Base-by-base conservation (phyloP, 306 rosid genomes). In the Dalbergia cultrata region DNA sequence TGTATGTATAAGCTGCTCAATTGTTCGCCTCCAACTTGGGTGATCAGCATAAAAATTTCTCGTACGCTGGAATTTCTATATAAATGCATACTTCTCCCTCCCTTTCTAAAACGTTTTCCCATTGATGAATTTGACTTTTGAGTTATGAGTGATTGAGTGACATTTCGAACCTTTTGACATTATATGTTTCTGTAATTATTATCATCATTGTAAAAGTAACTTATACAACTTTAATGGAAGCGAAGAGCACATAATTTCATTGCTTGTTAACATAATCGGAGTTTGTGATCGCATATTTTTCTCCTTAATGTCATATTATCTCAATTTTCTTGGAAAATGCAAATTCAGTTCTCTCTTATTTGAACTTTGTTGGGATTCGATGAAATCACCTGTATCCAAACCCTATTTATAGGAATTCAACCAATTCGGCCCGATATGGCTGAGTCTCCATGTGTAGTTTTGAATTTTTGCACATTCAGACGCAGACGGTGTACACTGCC, bases 1-100 rank as follows among this genome's bases (percentile, higher is more conserved):
- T 76, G 74, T 71, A 70, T 54, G 81, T 62, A 63, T 80, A 34
- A 9, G 44, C 44, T 75, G 69, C 82, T 6, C 74, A 26, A 50
- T 45, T 39, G 74, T 65, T 53, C 74, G 13, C 65, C 74, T 77
- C 64, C 69, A 67, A n/a, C 45, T 58, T 70, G 59, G 67, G 61
- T 76, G 58, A 49, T 81, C 71, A 5, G 53, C 33, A 39, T 68
- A 43, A 53, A 75, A 75, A 9, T 67, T 67, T 78, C 62, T 13
- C 52, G 70, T 67, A 71, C 74, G 74, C 58, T 72, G 63, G 54
- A 77, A 53, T 44, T 26, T 80, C 34, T 69, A 39, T 64, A 35
- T 57, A 49, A 49, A 47, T 54, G 73, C n/a, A 33, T 71, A 65
- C 56, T 72, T 18, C 41, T 52, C 41, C 14, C 41, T 9, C 18